A percentile compares a stretch with the other conserved stretches of the same genome.
Conservation (phyloP, 1,139 yeast species). For the Debaryomyces sp. region DNA sequence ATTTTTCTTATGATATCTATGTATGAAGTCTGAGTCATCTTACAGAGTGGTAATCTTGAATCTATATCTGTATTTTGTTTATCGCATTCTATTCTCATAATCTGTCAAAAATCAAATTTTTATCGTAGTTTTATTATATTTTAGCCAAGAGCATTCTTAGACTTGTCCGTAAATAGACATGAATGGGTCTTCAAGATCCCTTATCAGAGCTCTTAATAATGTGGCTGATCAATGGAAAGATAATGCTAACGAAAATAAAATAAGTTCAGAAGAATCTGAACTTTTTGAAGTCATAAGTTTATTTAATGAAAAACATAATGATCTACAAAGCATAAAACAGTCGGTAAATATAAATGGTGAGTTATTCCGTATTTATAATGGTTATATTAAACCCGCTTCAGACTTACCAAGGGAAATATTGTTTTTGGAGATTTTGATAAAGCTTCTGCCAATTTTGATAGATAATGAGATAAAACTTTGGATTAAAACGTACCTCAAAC, state of each 20-base stretch:
- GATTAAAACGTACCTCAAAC: constrained; percentile 52
- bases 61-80: background rate
- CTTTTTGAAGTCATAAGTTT: constrained; percentile 21
- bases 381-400: constrained; percentile 35
- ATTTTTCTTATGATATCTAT: constrained; percentile 38
- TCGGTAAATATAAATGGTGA: constrained; percentile 51
- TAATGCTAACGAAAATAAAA: constrained; percentile 5
- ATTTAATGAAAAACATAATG: constrained; percentile 43
- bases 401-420: constrained; percentile 38
- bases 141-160: background rate
- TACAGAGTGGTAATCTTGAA: background rate
- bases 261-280: constrained; percentile 13
- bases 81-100: background rate
- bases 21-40: constrained; percentile 11
- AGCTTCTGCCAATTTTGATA: constrained; percentile 42
- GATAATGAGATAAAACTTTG: constrained; percentile 48
- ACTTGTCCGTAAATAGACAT: constrained; percentile 13
- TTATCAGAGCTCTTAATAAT: constrained; percentile 32
- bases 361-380: constrained; percentile 45
- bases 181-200: constrained; percentile 39
- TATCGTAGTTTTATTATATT: background rate
- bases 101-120: background rate
- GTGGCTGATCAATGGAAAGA: constrained; percentile 34
- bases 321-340: constrained; percentile 35
- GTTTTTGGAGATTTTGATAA: constrained; percentile 50